Percentiles rank a stretch among this genome's conserved stretches.
These are phyloP conservation scores for Spencermartinsiella ligniputridi DNA, from an alignment of 1,139 yeast genomes.

Conservation along the genomic window DNA sequence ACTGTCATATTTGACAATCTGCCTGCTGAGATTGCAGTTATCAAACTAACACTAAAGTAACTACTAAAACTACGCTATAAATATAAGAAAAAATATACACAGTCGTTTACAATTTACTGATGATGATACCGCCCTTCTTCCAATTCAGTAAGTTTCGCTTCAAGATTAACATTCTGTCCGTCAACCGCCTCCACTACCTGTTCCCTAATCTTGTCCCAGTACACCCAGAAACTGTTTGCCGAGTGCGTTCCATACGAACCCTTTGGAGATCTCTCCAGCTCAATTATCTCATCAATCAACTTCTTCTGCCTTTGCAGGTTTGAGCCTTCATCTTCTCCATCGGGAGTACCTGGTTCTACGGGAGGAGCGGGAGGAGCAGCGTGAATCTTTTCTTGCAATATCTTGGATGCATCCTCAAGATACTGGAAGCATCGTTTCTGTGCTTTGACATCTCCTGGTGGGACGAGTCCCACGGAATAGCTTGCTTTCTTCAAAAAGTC, in stretches of 20 bases:
- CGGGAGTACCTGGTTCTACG: conserved; percentile 14
- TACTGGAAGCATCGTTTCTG: conserved; percentile 30
- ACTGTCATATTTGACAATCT: background rate
- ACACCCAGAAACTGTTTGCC: conserved; percentile 31
- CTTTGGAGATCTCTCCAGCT: conserved; percentile 17
- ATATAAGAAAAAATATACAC: no score
- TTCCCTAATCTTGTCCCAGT: conserved; percentile 32
- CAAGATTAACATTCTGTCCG: conserved; percentile 10
- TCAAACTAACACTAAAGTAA: background rate
- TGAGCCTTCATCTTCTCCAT: conserved; percentile 16
- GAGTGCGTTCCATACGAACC: conserved; percentile 20
- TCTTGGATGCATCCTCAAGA: conserved; percentile 20
- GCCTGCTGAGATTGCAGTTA: background rate
- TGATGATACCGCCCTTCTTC: conserved; percentile 28
- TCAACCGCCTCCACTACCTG: conserved; percentile 19
- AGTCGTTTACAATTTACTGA: background rate
- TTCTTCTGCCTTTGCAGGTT: conserved; percentile 18
- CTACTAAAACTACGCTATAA: background rate
- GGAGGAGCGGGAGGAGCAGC: conserved; percentile 9
- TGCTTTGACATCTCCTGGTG: conserved; percentile 28
- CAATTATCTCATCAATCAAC: conserved; percentile 16
- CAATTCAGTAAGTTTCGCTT: conserved; percentile 23
- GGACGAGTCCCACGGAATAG: conserved; percentile 28
- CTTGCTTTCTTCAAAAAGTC: conserved; percentile 20
- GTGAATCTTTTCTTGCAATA: conserved; percentile 14